phyloP scores from a whole-genome alignment of 441 rosid species.

The Eruca vesicaria region DNA sequence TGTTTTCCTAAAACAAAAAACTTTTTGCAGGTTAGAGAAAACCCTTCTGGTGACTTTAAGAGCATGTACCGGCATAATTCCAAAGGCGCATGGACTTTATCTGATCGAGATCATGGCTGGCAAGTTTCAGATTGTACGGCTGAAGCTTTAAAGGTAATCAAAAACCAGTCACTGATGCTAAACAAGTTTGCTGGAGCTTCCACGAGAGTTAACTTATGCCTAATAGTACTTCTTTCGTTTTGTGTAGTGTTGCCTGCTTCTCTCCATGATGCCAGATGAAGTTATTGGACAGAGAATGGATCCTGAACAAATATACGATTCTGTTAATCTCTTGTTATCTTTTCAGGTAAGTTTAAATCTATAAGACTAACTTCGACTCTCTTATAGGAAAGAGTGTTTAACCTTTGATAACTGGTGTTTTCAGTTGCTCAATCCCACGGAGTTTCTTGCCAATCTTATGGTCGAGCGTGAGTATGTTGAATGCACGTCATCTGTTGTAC shows the following conservation, averaged over 20 bases:
- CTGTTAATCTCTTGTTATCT: constrained; percentile 67
- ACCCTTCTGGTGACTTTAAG: constrained; percentile 52
- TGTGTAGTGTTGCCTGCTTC: constrained; percentile 69
- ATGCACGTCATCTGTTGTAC: constrained; percentile 37
- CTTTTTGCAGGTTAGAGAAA: constrained; percentile 47
- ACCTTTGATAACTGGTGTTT: constrained; percentile 3
- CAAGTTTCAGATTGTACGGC: constrained; percentile 71
- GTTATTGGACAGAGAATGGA: constrained; percentile 64
- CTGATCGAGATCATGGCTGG: constrained; percentile 65
- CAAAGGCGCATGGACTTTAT: constrained; percentile 63
- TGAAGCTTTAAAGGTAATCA: constrained; percentile 51
- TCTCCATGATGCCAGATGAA: constrained; percentile 64
- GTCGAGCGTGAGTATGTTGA: constrained; percentile 38
- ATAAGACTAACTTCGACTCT: not conserved
- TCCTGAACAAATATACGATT: constrained; percentile 46
- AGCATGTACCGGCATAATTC: constrained; percentile 58
- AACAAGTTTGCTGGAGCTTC: not conserved
- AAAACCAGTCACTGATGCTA: not conserved
- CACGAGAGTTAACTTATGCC: constrained; percentile 5
- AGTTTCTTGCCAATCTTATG: constrained; percentile 34
- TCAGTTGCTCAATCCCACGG: constrained; percentile 36
- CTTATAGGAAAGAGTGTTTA: not conserved
- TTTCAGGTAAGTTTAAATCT: constrained; percentile 42
- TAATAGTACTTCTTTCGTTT: not conserved
- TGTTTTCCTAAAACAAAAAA: not conserved